These are phyloP conservation scores for Melaleuca quinquenervia DNA, from an alignment of 345 rosid species.

Conservation along the genomic window DNA sequence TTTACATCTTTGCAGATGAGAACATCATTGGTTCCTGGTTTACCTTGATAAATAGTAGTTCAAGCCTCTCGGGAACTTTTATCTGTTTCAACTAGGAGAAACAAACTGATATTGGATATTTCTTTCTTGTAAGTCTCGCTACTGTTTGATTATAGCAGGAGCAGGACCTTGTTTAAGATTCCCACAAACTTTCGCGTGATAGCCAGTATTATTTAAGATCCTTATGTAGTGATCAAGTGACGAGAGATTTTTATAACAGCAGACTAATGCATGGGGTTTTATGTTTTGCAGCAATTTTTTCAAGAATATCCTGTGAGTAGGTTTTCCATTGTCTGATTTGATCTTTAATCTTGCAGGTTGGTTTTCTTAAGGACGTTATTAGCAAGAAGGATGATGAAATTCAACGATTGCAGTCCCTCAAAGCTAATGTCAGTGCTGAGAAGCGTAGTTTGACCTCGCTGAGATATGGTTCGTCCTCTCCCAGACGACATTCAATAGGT, in stretches of 20 bases:
- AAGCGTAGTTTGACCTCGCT: slow-evolving; percentile 32
- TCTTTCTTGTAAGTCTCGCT: not conserved
- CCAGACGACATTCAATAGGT: slow-evolving; percentile 50
- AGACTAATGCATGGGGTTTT: not conserved
- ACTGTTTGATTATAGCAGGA: not conserved
- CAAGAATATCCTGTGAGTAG: not conserved
- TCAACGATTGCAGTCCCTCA: slow-evolving; percentile 44
- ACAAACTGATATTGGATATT: not conserved
- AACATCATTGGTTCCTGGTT: not conserved
- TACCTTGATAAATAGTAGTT: not conserved
- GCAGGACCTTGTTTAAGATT: not conserved
- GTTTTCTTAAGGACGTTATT: slow-evolving; percentile 59
- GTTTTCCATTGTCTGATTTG: not conserved
- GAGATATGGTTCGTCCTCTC: slow-evolving; percentile 52
- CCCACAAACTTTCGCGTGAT: not conserved
- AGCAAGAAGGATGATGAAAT: slow-evolving; percentile 77
- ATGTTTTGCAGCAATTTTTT: not conserved
- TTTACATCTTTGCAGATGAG: not conserved
- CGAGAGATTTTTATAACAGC: not conserved
- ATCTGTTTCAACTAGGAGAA: not conserved
- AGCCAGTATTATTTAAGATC: not conserved
- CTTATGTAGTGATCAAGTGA: not conserved
- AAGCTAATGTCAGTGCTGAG: slow-evolving; percentile 27
- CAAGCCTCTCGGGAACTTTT: not conserved
- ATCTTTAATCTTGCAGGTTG: slow-evolving; percentile 33